Evolutionary conservation across 495 filamentous ascomycete genomes (phyloP), one percentile per base, ranked within the genome.

Genomic region (Hypomontagnella monticulosa): DNA sequence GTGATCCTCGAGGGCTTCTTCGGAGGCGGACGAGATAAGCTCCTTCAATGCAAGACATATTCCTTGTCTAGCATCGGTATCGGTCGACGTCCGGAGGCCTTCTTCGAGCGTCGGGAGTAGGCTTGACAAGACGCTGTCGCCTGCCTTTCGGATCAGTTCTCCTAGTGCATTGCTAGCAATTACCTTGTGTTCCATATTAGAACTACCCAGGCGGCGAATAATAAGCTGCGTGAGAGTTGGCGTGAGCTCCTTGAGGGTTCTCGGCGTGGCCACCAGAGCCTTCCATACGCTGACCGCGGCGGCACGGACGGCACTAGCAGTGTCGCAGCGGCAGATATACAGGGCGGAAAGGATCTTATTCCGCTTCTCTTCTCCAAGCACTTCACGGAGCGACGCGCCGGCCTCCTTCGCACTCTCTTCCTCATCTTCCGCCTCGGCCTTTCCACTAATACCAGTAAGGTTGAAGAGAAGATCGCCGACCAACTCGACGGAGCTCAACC

Each of bases 381-480:
- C 87, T 73, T 98, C 96, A 50, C 96, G 85, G 55, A 99, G 79
- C 27, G 95, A 97, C 52, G 91, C 90, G 15, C 93, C 91, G 40
- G 94, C 91, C 75, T 97, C 93, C 58, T 86, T 86, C 50, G 86
- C 87, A 49, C 88, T 86, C 43, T 93, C 89, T 70, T 97, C 89
- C 33, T 82, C 80, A 14, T 81, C 78, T 15, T 96, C 93, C 50
- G 88, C 84, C 55, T 97, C 95, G 0, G 87, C 81, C 69, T 89
- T 94, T 54, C 87, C 92, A 55, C 84, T 93, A 74, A 98, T 96
- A 75, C 95, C 95, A 27, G 96, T 97, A 54, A 99, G 87, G 73
- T 97, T 99, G 86, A 98, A 99, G 42, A 99, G 85, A 27, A 99
- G 83, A 74, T 99, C 96, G 42, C 95, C 95, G 63, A 99, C 96